Percentiles rank a stretch among this genome's conserved stretches.
These are phyloP conservation scores for Buxus sempervirens DNA, from an alignment of 164 flowering plant species.

Conservation along the genomic window DNA sequence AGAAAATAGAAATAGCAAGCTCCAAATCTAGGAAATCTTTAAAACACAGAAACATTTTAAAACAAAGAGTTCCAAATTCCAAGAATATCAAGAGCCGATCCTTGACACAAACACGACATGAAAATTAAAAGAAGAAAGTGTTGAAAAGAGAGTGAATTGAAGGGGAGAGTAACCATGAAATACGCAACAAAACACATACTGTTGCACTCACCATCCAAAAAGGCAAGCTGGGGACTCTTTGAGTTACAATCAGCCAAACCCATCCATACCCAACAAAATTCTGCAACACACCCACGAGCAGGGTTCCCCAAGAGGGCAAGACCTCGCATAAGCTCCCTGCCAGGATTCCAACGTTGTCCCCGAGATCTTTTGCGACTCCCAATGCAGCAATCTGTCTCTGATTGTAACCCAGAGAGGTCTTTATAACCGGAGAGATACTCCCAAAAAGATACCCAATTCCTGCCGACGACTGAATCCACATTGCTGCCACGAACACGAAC, in stretches of 20 bases:
- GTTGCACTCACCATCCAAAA: constrained; percentile 97
- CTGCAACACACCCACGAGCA: constrained; percentile 76
- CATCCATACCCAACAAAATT: constrained; percentile 89
- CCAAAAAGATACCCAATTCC: constrained; percentile 95
- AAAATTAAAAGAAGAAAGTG: neutral
- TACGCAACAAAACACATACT: too few relatives aligned
- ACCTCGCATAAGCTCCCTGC: constrained; percentile 79
- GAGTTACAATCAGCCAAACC: constrained; percentile 88
- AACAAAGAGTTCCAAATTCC: too few relatives aligned
- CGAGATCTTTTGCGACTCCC: constrained; percentile 96
- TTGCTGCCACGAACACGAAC: constrained; percentile 96
- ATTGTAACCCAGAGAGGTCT: constrained; percentile 71
- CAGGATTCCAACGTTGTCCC: constrained; percentile 89
- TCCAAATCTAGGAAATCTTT: too few relatives aligned
- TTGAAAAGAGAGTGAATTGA: neutral
- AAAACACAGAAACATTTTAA: neutral
- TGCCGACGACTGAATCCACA: constrained; percentile 89
- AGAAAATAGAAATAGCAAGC: too few relatives aligned
- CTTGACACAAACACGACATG: too few relatives aligned
- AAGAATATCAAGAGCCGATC: neutral
- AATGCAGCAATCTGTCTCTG: constrained; percentile 76
- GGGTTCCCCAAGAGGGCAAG: constrained; percentile 82
- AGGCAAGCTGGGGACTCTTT: constrained; percentile 59
- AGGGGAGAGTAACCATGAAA: too few relatives aligned
- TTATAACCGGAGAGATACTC: constrained; percentile 86